Evolutionary conservation across 495 filamentous ascomycete genomes (phyloP).

Genomic region (Daldinia concentrica): DNA sequence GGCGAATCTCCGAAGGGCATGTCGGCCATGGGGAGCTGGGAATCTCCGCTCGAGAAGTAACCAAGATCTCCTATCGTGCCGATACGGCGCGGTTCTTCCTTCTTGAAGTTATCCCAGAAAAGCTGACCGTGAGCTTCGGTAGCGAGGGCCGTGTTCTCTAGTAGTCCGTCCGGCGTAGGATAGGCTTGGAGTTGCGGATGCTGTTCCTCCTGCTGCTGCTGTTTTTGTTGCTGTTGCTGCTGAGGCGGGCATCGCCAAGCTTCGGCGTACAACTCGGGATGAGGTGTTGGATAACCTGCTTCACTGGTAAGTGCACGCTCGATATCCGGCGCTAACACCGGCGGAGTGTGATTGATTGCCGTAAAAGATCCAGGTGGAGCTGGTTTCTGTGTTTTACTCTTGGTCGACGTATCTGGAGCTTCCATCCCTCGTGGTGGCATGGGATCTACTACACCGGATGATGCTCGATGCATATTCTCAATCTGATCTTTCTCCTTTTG

Average conservation of each 20-base stretch:
- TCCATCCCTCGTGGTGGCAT: conserved; percentile 41
- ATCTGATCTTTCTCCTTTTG: conserved; percentile 45
- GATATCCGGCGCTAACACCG: conserved; percentile 26
- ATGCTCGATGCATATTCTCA: conserved; percentile 40
- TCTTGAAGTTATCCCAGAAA: conserved; percentile 43
- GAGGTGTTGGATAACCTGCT: conserved; percentile 30
- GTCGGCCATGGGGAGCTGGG: conserved; percentile 31
- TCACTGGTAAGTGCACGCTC: conserved; percentile 21
- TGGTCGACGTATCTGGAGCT: conserved; percentile 13
- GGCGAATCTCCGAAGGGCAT: conserved; percentile 41
- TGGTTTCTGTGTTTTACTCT: conserved; percentile 44
- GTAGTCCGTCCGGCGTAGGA: conserved; percentile 14
- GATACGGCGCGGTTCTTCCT: conserved; percentile 48
- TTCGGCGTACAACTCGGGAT: conserved; percentile 35
- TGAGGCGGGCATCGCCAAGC: conserved; percentile 17
- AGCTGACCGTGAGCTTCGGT: conserved; percentile 27
- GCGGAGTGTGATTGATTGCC: conserved; percentile 58
- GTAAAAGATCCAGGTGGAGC: conserved; percentile 56
- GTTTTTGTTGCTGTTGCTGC: background rate
- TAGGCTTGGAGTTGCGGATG: conserved; percentile 13
- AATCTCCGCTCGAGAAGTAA: conserved; percentile 53
- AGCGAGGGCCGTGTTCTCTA: conserved; percentile 38
- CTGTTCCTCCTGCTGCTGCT: too few species aligned
- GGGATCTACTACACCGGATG: conserved; percentile 46
- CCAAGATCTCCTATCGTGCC: conserved; percentile 51